A percentile compares a stretch with the other conserved stretches of the same genome.
These are phyloP conservation scores for Kwoniella botswanensis DNA, from an alignment of 768 basidiomycete genomes.

Conservation along the genomic window DNA sequence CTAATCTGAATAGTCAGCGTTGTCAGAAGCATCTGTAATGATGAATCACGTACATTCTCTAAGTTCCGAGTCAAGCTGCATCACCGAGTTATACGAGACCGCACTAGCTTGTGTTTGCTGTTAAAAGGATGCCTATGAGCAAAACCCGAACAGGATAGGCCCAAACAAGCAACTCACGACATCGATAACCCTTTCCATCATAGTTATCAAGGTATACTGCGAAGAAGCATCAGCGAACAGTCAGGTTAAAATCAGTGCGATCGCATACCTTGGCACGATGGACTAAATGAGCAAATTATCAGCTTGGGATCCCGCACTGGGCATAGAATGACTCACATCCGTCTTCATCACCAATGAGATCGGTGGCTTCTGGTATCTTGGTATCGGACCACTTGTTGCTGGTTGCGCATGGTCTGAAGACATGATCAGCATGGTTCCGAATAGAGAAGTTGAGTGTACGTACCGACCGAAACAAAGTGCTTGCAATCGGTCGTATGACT, in stretches of 20 bases:
- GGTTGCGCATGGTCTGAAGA: constrained; percentile 43
- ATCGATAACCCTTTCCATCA: constrained; percentile 55
- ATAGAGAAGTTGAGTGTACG: neutral
- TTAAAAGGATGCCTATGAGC: too few species aligned
- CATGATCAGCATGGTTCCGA: neutral
- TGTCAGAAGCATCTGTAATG: neutral
- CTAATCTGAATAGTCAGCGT: constrained; percentile 27
- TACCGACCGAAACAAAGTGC: constrained; percentile 55
- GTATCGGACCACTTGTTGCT: constrained; percentile 49
- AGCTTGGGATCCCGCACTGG: constrained; percentile 3
- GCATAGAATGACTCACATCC: constrained; percentile 33
- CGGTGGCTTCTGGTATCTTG: constrained; percentile 41
- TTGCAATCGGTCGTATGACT: constrained; percentile 54
- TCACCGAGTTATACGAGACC: constrained; percentile 39
- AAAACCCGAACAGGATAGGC: too few species aligned
- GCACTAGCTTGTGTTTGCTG: constrained; percentile 52
- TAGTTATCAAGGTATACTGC: constrained; percentile 42
- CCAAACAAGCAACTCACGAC: constrained; percentile 26
- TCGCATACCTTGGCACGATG: constrained; percentile 35
- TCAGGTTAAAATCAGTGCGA: neutral
- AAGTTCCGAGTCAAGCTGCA: constrained; percentile 50
- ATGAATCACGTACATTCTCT: constrained; percentile 36
- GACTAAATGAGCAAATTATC: constrained; percentile 22
- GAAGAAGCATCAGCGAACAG: neutral
- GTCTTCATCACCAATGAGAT: constrained; percentile 39